Conservation (phyloP, 805 yeast species). For the Sungouiozyma ichnusensis region DNA sequence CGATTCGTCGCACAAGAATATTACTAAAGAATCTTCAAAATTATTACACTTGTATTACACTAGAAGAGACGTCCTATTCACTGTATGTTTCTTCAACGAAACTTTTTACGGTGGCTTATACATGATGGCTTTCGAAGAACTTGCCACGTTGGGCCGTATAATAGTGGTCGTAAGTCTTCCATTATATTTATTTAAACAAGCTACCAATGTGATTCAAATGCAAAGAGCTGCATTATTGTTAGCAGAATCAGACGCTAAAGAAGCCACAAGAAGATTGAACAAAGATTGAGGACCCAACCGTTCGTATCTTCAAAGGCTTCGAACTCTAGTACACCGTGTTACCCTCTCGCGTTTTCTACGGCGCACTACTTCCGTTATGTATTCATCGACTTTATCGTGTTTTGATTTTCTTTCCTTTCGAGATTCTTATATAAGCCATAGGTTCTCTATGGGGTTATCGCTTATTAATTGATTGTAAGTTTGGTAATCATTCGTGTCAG, state of each 20-base stretch:
- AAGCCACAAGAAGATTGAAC: constrained; percentile 13
- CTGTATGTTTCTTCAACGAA: constrained; percentile 90
- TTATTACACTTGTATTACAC: constrained; percentile 79
- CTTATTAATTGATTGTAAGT: too few species aligned
- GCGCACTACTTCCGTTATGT: neutral
- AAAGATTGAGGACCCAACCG: neutral
- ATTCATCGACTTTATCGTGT: too few species aligned
- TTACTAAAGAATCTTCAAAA: constrained; percentile 59
- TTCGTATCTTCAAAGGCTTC: neutral
- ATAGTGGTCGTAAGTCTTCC: constrained; percentile 61
- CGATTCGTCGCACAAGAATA: constrained; percentile 70
- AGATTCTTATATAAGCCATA: neutral
- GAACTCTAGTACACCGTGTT: neutral
- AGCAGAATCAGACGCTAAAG: constrained; percentile 57
- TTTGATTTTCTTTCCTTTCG: neutral
- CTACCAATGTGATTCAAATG: constrained; percentile 81
- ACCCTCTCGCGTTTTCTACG: neutral
- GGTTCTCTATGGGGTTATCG: neutral
- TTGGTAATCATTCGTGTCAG: too few species aligned
- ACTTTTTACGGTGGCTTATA: constrained; percentile 84
- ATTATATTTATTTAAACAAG: constrained; percentile 82
- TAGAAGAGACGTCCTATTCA: constrained; percentile 69
- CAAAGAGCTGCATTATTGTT: constrained; percentile 71
- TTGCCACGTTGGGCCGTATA: constrained; percentile 46
- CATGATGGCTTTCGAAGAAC: constrained; percentile 47